Conservation (phyloP, 2,329 filamentous ascomycete genomes). For the Fusarium sp. region DNA sequence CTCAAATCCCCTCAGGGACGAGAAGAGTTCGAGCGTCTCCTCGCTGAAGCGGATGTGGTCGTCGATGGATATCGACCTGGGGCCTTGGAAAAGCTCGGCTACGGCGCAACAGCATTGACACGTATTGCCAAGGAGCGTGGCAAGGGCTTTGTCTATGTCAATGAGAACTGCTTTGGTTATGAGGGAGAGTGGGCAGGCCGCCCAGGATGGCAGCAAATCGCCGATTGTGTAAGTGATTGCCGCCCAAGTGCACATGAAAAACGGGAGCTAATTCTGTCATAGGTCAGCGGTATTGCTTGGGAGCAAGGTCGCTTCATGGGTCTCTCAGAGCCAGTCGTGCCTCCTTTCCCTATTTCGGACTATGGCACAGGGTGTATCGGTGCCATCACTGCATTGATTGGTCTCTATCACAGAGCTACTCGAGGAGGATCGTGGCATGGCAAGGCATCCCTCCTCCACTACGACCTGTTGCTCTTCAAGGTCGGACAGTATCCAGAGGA, state of each 20-base stretch:
- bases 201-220: slow-evolving; percentile 80
- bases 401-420: slow-evolving; percentile 72
- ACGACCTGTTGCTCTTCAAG: slow-evolving; percentile 74
- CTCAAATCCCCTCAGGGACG: slow-evolving; percentile 68
- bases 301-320: slow-evolving; percentile 73
- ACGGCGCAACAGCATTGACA: slow-evolving; percentile 67
- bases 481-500: slow-evolving; percentile 67
- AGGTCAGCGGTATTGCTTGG: slow-evolving; percentile 69
- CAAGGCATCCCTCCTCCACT: slow-evolving; percentile 73
- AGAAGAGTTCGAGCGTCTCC: slow-evolving; percentile 67
- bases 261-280: slow-evolving; percentile 30
- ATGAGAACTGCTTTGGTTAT: slow-evolving; percentile 79
- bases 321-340: slow-evolving; percentile 72
- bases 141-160: slow-evolving; percentile 75
- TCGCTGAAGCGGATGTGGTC: slow-evolving; percentile 73
- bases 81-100: slow-evolving; percentile 72
- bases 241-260: background rate
- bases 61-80: slow-evolving; percentile 77
- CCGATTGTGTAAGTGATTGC: slow-evolving; percentile 65
- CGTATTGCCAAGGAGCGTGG: slow-evolving; percentile 65
- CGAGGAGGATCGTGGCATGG: slow-evolving; percentile 75
- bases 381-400: slow-evolving; percentile 73
- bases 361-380: slow-evolving; percentile 81
- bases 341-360: slow-evolving; percentile 73
- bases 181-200: slow-evolving; percentile 69